These are phyloP conservation scores for Russula dissimulans DNA, from an alignment of 768 basidiomycete genomes.

Conservation along the genomic window DNA sequence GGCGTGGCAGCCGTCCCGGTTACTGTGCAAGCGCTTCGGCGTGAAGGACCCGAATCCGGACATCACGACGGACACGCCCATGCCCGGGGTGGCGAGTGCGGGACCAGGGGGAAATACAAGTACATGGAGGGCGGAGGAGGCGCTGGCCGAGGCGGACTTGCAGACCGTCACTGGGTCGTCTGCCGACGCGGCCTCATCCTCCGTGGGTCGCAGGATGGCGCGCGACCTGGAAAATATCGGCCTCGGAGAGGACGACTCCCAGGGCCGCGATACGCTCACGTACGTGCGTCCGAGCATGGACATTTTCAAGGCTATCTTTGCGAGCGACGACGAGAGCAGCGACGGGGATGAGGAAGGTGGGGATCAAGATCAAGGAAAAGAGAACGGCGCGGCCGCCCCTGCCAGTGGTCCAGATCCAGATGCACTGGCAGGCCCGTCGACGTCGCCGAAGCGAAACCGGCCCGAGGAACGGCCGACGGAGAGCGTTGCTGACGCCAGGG, in stretches of 20 bases:
- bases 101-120: neutral
- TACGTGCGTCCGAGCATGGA: constrained; percentile 85
- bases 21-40: constrained; percentile 91
- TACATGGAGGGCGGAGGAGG: constrained; percentile 18
- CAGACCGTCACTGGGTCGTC: constrained; percentile 2
- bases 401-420: too few species aligned
- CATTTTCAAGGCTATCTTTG: constrained; percentile 97
- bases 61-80: constrained; percentile 27
- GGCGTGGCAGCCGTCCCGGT: constrained; percentile 70
- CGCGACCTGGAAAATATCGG: constrained; percentile 77
- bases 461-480: neutral
- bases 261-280: constrained; percentile 80
- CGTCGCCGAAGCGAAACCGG: neutral
- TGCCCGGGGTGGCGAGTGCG: constrained; percentile 9
- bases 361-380: constrained; percentile 16
- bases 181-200: neutral
- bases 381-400: too few species aligned
- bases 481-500: neutral
- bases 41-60: constrained; percentile 80
- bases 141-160: constrained; percentile 14
- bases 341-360: constrained; percentile 50
- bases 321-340: constrained; percentile 84
- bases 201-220: constrained; percentile 4
- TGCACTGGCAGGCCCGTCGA: neutral
- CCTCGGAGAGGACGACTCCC: constrained; percentile 84